Conservation (phyloP, 495 filamentous ascomycete species). For the Apodospora peruviana region DNA sequence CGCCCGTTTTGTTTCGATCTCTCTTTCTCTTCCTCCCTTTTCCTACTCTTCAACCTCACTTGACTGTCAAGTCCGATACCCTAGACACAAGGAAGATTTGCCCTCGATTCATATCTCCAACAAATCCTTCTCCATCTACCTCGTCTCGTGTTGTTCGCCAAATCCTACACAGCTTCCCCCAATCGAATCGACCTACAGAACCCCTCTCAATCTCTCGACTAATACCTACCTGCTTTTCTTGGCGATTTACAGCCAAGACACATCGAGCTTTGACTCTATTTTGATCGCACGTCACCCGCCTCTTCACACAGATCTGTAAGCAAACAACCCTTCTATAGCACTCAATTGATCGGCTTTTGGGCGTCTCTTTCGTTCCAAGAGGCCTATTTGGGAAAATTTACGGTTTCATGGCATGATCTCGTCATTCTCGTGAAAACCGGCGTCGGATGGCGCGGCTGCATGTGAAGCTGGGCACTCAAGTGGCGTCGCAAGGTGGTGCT, state of each 20-base stretch:
- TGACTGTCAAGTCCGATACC: slow-evolving; percentile 11
- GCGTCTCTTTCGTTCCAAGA: too few relatives aligned
- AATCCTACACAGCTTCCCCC: neutral
- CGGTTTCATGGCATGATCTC: too few relatives aligned
- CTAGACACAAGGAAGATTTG: slow-evolving; percentile 18
- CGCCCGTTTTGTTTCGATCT: neutral
- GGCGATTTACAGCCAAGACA: neutral
- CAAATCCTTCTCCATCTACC: slow-evolving; percentile 3
- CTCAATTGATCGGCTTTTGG: too few relatives aligned
- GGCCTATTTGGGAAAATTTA: too few relatives aligned
- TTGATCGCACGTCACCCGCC: neutral
- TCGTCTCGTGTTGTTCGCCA: slow-evolving; percentile 31
- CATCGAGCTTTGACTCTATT: neutral
- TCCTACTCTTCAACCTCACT: slow-evolving; percentile 27
- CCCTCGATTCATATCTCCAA: slow-evolving; percentile 3
- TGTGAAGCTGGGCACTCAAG: too few relatives aligned
- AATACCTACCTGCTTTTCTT: neutral
- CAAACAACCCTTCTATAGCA: slow-evolving; percentile 2
- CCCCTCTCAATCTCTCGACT: slow-evolving; percentile 1
- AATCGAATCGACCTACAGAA: neutral
- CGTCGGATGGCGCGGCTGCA: too few relatives aligned
- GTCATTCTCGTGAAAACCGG: too few relatives aligned
- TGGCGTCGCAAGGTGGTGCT: too few relatives aligned
- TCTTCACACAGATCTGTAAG: neutral
- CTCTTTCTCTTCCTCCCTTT: slow-evolving; percentile 12